Conservation (phyloP, 2,329 filamentous ascomycete species). For the Fonsecaea pugnacius region DNA sequence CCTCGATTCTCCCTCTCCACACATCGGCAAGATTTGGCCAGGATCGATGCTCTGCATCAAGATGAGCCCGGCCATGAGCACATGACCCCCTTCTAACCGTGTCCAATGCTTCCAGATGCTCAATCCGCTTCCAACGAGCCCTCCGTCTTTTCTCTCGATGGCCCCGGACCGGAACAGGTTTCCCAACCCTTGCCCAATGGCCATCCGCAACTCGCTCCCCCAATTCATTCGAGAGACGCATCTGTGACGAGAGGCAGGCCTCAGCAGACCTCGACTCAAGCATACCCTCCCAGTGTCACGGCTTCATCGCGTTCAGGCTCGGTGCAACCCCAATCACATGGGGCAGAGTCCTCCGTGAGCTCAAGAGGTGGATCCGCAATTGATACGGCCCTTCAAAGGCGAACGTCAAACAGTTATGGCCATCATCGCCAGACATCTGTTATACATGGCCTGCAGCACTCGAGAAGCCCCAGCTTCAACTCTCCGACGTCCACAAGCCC, state of each 20-base stretch:
- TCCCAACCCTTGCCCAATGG: slow-evolving; percentile 21
- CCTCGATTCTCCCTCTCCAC: neutral
- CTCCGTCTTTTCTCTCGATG: slow-evolving; percentile 27
- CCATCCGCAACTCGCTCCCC: slow-evolving; percentile 43
- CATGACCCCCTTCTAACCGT: slow-evolving; percentile 23
- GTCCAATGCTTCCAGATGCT: slow-evolving; percentile 32
- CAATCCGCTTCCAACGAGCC: slow-evolving; percentile 29
- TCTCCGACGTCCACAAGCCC: slow-evolving; percentile 78
- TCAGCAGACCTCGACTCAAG: slow-evolving; percentile 25
- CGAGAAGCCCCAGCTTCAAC: slow-evolving; percentile 81
- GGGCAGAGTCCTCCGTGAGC: slow-evolving; percentile 24
- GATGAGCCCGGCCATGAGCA: slow-evolving; percentile 9
- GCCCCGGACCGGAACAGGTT: slow-evolving; percentile 34
- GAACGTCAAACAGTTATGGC: slow-evolving; percentile 67
- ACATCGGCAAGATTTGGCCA: slow-evolving; percentile 4
- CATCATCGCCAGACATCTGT: slow-evolving; percentile 97
- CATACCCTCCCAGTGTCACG: slow-evolving; percentile 23
- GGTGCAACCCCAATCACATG: slow-evolving; percentile 31
- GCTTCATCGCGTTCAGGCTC: slow-evolving; percentile 33
- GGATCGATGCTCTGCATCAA: slow-evolving; percentile 10
- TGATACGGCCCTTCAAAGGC: slow-evolving; percentile 51
- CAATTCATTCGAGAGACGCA: slow-evolving; percentile 50
- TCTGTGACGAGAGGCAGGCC: slow-evolving; percentile 50
- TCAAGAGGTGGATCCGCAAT: slow-evolving; percentile 25
- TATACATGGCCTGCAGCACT: slow-evolving; percentile 91